Evolutionary conservation across 73 alveolate genomes (phyloP).

Genomic region (Paramecium tetraurelia): DNA sequence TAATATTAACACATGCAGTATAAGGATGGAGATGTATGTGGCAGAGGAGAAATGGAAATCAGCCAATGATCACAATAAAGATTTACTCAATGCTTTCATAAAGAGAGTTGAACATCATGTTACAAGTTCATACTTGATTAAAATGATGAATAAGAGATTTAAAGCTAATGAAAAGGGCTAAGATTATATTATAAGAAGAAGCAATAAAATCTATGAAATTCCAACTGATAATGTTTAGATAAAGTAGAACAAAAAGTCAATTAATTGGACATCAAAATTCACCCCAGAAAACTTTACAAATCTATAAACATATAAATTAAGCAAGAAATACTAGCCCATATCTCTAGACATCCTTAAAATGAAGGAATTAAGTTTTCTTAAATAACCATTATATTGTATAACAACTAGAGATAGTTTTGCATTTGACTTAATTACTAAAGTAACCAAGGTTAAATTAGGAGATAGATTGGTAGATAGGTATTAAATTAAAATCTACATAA

Average conservation of each 20-base stretch:
- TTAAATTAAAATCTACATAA: neutral
- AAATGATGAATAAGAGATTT: slow-evolving; percentile 67
- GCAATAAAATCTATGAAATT: slow-evolving; percentile 28
- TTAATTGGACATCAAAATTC: neutral
- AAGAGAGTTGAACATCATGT: slow-evolving; percentile 63
- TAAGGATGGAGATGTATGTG: slow-evolving; percentile 76
- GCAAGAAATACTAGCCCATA: neutral
- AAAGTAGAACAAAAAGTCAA: neutral
- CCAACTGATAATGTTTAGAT: neutral
- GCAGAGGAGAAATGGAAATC: slow-evolving; percentile 68
- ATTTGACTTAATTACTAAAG: slow-evolving; percentile 63
- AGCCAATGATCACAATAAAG: slow-evolving; percentile 21
- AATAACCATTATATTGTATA: slow-evolving; percentile 68
- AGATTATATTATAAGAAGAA: slow-evolving; percentile 25
- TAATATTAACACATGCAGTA: slow-evolving; percentile 49
- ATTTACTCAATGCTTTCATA: slow-evolving; percentile 63
- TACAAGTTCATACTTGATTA: neutral
- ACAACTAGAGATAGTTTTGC: slow-evolving; percentile 85
- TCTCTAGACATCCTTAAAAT: slow-evolving; percentile 9
- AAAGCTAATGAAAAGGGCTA: neutral
- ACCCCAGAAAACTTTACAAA: neutral
- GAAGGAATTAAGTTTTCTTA: slow-evolving; percentile 4
- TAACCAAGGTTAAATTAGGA: neutral
- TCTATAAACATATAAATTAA: neutral
- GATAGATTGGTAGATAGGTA: slow-evolving; percentile 1